A percentile compares a stretch with the other conserved stretches of the same genome.
phyloP scores from a whole-genome alignment of 2,329 filamentous ascomycete species.

The Xylariaceae sp. region DNA sequence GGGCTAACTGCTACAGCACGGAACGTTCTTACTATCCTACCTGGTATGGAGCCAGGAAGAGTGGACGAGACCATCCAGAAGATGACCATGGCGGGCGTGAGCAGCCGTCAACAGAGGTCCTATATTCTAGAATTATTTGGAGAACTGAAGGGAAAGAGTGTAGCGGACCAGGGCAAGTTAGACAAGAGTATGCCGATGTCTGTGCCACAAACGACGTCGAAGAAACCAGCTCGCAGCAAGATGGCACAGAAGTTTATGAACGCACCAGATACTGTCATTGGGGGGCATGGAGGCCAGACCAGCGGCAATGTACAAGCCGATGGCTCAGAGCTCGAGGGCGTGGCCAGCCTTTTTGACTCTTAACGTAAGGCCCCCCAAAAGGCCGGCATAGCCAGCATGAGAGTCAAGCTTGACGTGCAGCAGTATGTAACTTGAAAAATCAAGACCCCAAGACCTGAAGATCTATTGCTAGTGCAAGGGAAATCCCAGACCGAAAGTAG shows the following conservation, averaged over 20 bases:
- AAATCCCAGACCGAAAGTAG: too few species aligned
- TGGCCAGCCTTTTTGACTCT: constrained; percentile 46
- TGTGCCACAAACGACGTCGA: constrained; percentile 26
- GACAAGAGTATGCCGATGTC: constrained; percentile 40
- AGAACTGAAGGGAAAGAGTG: constrained; percentile 82
- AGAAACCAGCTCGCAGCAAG: constrained; percentile 47
- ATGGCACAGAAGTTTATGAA: constrained; percentile 67
- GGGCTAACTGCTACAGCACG: constrained; percentile 65
- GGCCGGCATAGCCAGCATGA: too few species aligned
- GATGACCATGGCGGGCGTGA: constrained; percentile 53
- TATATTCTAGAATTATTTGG: constrained; percentile 81
- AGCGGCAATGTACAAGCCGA: constrained; percentile 27
- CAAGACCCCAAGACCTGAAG: too few species aligned
- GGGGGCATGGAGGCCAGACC: constrained; percentile 13
- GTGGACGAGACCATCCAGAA: constrained; percentile 62
- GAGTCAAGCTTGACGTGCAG: too few species aligned
- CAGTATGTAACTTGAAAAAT: too few species aligned
- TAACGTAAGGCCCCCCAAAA: constrained; percentile 3
- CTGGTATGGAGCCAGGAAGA: constrained; percentile 65
- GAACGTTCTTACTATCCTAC: constrained; percentile 72
- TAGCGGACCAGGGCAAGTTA: constrained; percentile 90
- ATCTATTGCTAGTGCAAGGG: too few species aligned
- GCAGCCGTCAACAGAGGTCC: constrained; percentile 72
- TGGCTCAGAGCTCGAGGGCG: constrained; percentile 47
- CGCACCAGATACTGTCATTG: constrained; percentile 32